phyloP scores from a whole-genome alignment of 2,329 filamentous ascomycete species.

The Trichocomaceae sp. region DNA sequence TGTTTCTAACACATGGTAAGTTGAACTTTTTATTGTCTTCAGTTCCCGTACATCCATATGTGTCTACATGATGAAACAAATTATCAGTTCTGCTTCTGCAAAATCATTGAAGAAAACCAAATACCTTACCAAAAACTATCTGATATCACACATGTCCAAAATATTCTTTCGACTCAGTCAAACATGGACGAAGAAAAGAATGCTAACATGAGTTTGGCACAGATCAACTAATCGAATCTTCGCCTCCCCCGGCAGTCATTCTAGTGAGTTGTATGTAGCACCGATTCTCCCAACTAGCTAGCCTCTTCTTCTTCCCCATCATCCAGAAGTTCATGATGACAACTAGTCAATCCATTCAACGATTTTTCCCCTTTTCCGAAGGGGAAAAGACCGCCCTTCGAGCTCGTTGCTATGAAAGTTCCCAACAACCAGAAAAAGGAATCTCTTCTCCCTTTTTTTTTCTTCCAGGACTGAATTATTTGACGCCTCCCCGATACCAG shows the following conservation, averaged over 20 bases:
- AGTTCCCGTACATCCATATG: background rate
- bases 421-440: conserved; percentile 2
- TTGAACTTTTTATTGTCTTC: background rate
- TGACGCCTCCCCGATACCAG: conserved; percentile 40
- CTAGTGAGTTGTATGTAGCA: conserved; percentile 8
- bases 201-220: conserved; percentile 3
- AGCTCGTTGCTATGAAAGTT: conserved; percentile 18
- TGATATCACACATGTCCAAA: conserved; percentile 28
- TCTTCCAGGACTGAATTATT: conserved; percentile 22
- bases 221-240: background rate
- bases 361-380: conserved; percentile 32
- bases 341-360: conserved; percentile 59
- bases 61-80: conserved; percentile 42
- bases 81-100: conserved; percentile 60
- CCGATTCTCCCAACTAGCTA: conserved; percentile 3
- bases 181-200: background rate
- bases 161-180: conserved; percentile 5
- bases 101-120: conserved; percentile 50
- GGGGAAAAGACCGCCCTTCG: conserved; percentile 32
- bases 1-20: conserved; percentile 6
- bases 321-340: conserved; percentile 45
- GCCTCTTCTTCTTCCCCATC: background rate
- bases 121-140: conserved; percentile 53
- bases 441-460: conserved; percentile 8
- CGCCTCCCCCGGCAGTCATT: background rate